These are phyloP conservation scores for Phytophthora nicotianae DNA, from an alignment of 352 stramenopile genomes.

Conservation along the genomic window DNA sequence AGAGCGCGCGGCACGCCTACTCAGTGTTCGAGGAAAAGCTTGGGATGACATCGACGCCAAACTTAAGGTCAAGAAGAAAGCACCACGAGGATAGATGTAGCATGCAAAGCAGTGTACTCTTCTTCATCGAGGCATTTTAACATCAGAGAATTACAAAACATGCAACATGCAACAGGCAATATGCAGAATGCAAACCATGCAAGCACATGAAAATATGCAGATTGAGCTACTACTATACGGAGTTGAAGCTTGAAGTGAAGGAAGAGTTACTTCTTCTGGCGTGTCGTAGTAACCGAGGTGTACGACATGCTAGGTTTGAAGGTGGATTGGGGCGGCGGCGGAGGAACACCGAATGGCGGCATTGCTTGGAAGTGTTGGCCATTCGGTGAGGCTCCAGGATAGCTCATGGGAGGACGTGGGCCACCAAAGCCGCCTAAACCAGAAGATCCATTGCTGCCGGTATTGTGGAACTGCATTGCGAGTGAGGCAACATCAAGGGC, in stretches of 20 bases:
- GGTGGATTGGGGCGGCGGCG: constrained; percentile 43
- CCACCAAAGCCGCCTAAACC: constrained; percentile 39
- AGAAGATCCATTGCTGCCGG: constrained; percentile 32
- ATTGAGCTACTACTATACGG: constrained; percentile 37
- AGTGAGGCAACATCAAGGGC: constrained; percentile 67
- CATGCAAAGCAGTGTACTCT: constrained; percentile 22
- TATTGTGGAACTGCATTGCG: constrained; percentile 82
- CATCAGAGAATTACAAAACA: constrained; percentile 28
- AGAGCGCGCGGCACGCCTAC: constrained; percentile 91
- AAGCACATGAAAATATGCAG: constrained; percentile 11
- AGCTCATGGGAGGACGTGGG: constrained; percentile 41
- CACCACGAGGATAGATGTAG: not conserved
- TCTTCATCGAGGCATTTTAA: constrained; percentile 33
- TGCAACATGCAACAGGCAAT: constrained; percentile 21
- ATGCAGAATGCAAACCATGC: constrained; percentile 16
- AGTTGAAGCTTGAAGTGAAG: constrained; percentile 28
- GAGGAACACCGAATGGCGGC: constrained; percentile 37
- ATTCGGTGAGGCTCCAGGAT: constrained; percentile 11
- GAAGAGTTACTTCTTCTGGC: constrained; percentile 59
- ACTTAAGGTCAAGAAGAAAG: constrained; percentile 61
- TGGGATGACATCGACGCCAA: constrained; percentile 91
- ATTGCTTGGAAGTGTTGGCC: constrained; percentile 48
- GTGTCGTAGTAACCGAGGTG: constrained; percentile 69
- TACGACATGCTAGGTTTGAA: constrained; percentile 86
- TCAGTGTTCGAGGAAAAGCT: constrained; percentile 92